phyloP scores from a whole-genome alignment of 108 stramenopile genomes.

The Skeletonema potamos region DNA sequence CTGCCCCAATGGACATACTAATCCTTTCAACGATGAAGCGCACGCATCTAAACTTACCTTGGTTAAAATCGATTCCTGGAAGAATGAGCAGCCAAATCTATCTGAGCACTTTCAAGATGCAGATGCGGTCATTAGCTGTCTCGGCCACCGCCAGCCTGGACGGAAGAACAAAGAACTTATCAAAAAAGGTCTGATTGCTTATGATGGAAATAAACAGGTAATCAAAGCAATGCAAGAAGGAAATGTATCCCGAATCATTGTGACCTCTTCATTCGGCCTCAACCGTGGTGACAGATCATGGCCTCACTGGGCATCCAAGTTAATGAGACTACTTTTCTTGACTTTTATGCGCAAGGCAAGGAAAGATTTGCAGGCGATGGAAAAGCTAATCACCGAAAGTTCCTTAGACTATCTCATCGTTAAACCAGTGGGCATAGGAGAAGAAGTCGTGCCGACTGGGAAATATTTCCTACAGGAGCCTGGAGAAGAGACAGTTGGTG shows the following conservation, averaged over 20 bases:
- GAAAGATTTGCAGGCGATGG: conserved; percentile 63
- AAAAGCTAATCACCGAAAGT: conserved; percentile 20
- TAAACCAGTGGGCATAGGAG: conserved; percentile 66
- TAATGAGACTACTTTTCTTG: conserved; percentile 49
- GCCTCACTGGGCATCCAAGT: conserved; percentile 49
- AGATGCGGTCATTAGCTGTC: conserved; percentile 64
- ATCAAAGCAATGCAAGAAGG: conserved; percentile 58
- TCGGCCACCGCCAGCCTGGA: conserved; percentile 74
- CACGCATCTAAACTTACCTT: conserved; percentile 21
- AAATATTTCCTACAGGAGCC: conserved; percentile 55
- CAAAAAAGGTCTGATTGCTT: conserved; percentile 27
- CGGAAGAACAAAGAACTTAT: conserved; percentile 36
- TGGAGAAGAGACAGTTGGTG: conserved; percentile 42
- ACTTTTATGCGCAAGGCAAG: conserved; percentile 41
- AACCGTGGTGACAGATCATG: conserved; percentile 56
- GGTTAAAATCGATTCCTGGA: conserved; percentile 38
- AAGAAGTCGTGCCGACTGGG: conserved; percentile 47
- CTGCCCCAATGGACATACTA: conserved; percentile 45
- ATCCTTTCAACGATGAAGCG: conserved; percentile 24
- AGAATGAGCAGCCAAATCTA: conserved; percentile 22
- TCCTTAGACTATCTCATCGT: conserved; percentile 66
- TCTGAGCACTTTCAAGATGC: conserved; percentile 46
- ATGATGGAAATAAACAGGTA: conserved; percentile 56
- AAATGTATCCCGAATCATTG: conserved; percentile 43
- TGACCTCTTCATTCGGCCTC: conserved; percentile 61